phyloP scores from a whole-genome alignment of 164 flowering plant species.

The Vitis amurensis region DNA sequence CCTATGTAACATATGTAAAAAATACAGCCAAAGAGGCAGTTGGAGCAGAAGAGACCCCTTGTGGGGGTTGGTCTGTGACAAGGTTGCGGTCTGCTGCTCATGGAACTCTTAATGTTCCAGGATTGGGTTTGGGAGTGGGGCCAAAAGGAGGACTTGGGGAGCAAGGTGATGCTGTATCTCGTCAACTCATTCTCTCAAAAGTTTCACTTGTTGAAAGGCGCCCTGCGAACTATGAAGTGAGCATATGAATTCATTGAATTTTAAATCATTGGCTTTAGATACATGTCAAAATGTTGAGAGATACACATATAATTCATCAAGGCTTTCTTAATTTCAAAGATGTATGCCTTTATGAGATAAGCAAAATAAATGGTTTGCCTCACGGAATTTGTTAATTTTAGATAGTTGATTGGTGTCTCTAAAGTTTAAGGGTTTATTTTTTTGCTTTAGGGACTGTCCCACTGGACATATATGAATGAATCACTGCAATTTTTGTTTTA shows the following conservation, averaged over 20 bases:
- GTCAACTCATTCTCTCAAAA: constrained; percentile 91
- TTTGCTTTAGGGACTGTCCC: too few relatives aligned
- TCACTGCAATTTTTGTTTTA: too few relatives aligned
- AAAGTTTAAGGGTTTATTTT: too few relatives aligned
- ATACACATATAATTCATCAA: too few relatives aligned
- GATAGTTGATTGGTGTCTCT: too few relatives aligned
- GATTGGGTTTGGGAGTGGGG: constrained; percentile 76
- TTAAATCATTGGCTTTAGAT: background rate
- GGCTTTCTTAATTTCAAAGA: too few relatives aligned
- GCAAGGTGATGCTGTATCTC: constrained; percentile 86
- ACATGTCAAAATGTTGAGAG: background rate
- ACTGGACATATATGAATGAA: too few relatives aligned
- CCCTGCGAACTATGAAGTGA: constrained; percentile 93
- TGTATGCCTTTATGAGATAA: too few relatives aligned
- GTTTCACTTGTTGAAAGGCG: constrained; percentile 93
- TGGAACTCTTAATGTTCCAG: constrained; percentile 77
- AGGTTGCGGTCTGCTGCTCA: constrained; percentile 93
- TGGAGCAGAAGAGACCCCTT: constrained; percentile 93
- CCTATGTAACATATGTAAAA: background rate
- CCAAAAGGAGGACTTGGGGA: constrained; percentile 98
- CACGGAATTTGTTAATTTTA: too few relatives aligned
- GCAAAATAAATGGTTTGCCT: too few relatives aligned
- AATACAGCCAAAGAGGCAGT: constrained; percentile 87
- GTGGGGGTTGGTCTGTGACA: constrained; percentile 93
- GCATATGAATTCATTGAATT: constrained; percentile 16